Evolutionary conservation across 2,329 filamentous ascomycete species (phyloP).

Genomic region (Beauveria sp.): DNA sequence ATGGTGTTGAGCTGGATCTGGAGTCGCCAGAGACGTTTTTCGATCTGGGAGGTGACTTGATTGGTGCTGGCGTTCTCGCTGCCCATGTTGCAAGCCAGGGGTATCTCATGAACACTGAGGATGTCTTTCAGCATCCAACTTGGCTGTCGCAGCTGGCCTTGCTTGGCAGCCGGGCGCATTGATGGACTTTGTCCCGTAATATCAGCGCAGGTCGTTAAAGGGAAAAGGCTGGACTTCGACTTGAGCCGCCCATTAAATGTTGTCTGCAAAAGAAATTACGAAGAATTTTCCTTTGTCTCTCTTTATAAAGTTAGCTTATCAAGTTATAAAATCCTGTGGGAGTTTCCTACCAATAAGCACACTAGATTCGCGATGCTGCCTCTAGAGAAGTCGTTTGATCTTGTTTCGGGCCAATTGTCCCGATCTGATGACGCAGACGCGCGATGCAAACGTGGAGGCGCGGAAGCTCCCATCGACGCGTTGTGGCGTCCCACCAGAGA

Average conservation of each 20-base stretch:
- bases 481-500: background rate
- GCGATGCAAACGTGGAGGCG: too few species aligned
- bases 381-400: too few species aligned
- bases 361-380: too few species aligned
- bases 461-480: too few species aligned
- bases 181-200: background rate
- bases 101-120: background rate
- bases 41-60: background rate
- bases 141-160: conserved; percentile 3
- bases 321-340: too few species aligned
- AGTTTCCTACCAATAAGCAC: too few species aligned
- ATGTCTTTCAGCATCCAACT: conserved; percentile 2
- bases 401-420: too few species aligned
- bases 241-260: too few species aligned
- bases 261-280: too few species aligned
- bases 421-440: too few species aligned
- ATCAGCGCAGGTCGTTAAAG: background rate
- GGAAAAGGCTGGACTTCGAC: background rate
- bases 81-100: background rate
- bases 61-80: background rate
- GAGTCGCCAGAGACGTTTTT: background rate
- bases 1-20: background rate
- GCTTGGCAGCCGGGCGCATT: background rate
- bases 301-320: too few species aligned
- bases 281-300: too few species aligned